Base-by-base conservation (phyloP, 129 eudicot genomes). In the Gnaphalium uliginosum region DNA sequence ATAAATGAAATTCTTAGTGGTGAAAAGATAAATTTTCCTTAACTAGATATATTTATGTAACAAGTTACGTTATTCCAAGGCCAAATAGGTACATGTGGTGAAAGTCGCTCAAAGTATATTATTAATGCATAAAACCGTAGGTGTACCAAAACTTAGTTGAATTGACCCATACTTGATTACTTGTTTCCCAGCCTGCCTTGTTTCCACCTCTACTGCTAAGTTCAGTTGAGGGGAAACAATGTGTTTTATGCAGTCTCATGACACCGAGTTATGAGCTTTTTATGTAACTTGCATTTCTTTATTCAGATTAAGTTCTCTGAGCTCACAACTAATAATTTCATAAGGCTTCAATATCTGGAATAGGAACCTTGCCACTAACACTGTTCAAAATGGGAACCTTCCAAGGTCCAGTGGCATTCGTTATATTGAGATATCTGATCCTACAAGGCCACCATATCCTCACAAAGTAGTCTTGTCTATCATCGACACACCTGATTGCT, bases 301-400 rank as follows among this genome's bases (percentile, higher is more conserved):
- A 73, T 54, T 70, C 92, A 91, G 97, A 88, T 88, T 66, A 91
- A 91, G 76, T 89, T 86, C 73, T 88, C 92, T 35, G 97, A 91
- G 84, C 86, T 91, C 68, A 85, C 97, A 37, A 80, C 83, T 67
- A 92, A 91, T 76, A 87, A 81, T 69, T 88, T 86, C 77, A 78
- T 89, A 75, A 89, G 88, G 96, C 89, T 91, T 83, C 94, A 91
- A 57, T 81, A 86, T 76, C 85, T 91, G 75, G 72, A n/a, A n/a
- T n/a, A n/a, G n/a, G n/a, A n/a, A n/a, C n/a, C n/a, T n/a, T n/a
- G n/a, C n/a, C n/a, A n/a, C n/a, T n/a, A n/a, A n/a, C n/a, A n/a
- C n/a, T n/a, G n/a, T n/a, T n/a, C n/a, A n/a, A n/a, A n/a, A n/a
- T n/a, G n/a, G n/a, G n/a, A n/a, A n/a, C 84, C 66, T 22, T 57